Evolutionary conservation across 345 rosid species (phyloP).

Genomic region (Eucalyptus lansdowneana): DNA sequence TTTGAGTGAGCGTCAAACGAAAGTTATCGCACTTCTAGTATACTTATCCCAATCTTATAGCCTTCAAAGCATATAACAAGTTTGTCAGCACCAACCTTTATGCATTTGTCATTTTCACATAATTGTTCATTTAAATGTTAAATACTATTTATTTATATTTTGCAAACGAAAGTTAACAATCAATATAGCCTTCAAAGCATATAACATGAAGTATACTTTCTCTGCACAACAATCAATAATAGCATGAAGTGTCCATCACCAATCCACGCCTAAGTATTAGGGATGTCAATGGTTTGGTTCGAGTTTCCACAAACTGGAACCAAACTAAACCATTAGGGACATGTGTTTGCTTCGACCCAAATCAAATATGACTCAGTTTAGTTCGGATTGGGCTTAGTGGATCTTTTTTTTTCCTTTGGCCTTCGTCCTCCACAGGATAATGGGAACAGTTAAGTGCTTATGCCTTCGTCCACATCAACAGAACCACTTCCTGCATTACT

Average conservation of each 20-base stretch:
- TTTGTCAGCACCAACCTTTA: not conserved
- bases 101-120: too few species aligned
- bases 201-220: not conserved
- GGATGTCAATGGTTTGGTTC: not conserved
- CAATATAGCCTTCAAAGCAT: not conserved
- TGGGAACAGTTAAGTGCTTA: not conserved
- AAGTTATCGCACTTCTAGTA: rapidly evolving
- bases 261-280: not conserved
- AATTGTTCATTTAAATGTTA: too few species aligned
- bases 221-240: not conserved
- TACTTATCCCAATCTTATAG: not conserved
- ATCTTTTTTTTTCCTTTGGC: not conserved
- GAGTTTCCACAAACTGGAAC: not conserved
- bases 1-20: too few species aligned
- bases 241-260: not conserved
- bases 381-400: not conserved
- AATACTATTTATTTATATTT: too few species aligned
- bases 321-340: not conserved
- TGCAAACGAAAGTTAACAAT: too few species aligned
- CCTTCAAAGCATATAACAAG: not conserved
- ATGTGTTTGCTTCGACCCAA: not conserved
- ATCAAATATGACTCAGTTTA: rapidly evolving
- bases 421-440: not conserved
- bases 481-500: not conserved
- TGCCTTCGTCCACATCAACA: not conserved